Conservation (phyloP, 2,329 filamentous ascomycete genomes). For the Neofusicoccum umdonicola region DNA sequence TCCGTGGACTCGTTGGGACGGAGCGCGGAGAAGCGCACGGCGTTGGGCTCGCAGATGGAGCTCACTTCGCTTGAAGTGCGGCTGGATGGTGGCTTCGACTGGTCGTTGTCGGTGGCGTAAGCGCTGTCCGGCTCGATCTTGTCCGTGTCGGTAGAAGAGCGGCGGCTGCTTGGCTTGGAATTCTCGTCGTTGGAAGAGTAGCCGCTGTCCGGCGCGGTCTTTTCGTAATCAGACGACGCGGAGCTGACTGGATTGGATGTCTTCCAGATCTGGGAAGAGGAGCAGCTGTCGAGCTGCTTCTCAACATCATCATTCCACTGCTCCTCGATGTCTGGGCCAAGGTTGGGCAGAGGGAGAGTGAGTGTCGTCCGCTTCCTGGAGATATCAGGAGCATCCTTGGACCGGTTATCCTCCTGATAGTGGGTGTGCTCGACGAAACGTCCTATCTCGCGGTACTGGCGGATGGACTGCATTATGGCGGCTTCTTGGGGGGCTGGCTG, state of each 20-base stretch:
- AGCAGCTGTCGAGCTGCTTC: neutral
- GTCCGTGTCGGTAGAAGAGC: neutral
- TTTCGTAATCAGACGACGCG: neutral
- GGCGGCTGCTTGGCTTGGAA: neutral
- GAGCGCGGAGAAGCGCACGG: neutral
- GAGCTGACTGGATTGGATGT: neutral
- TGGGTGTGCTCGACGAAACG: slow-evolving; percentile 9
- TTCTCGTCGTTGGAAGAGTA: neutral
- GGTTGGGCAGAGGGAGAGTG: neutral
- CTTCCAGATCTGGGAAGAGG: neutral
- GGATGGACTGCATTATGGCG: slow-evolving; percentile 15
- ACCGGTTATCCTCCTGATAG: slow-evolving; percentile 5
- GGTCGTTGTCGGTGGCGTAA: neutral
- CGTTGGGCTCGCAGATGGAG: neutral
- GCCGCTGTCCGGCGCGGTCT: neutral
- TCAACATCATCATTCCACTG: neutral
- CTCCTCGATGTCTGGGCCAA: neutral
- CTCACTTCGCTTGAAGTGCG: neutral
- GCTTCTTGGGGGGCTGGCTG: neutral
- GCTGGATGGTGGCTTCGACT: neutral
- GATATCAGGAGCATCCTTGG: neutral
- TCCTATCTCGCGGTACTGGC: slow-evolving; percentile 15
- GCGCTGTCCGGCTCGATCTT: neutral
- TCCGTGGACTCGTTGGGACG: neutral
- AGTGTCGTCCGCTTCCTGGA: neutral